Base-by-base conservation (phyloP, 495 filamentous ascomycete species). In the Penicillium waksmanii region DNA sequence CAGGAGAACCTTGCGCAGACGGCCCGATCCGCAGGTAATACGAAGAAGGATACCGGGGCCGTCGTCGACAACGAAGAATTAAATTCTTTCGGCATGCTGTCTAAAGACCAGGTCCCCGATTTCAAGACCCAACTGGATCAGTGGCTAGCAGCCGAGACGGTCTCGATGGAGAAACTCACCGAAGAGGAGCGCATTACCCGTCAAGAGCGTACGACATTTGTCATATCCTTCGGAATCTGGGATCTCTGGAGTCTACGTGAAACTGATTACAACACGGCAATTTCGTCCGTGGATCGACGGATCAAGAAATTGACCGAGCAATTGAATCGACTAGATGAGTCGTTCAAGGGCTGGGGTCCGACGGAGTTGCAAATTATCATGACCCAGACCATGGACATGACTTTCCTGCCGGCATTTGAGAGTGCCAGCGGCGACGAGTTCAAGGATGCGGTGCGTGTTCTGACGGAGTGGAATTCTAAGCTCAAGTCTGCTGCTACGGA, bases 191-290 rank as follows among this genome's bases (percentile, higher is more conserved):
- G 71, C 38, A 52, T 53, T 43, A 57, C 47, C 17, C 70, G 70
- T 15, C 62, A 71, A 48, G 66, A 80, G 18, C 60, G 63, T 19
- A 76, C 74, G 18, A 67, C 76, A 19, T 71, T 82, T 42, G 71
- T 72, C 9, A 63, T 83, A 5, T 78, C 77, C 27, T 84, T 83
- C 58, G 76, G 79, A 5, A 64, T 82, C 21, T 83, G 78, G 73
- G 82, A 83, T 60, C 53, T 83, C 40, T 84, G 80, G 80, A 76
- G 76, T 46, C 67, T 79, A 19, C 68, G 77, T 25, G 63, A 63
- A 5, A 73, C 72, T 53, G 67, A 70, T 50, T 70, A 72, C 51
- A 58, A 61, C 21, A 58, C 67, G 15, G 79, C 76, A 3, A 57
- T 55, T 27, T 48, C 63, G n/a, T 75, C 79, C 1, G 62, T 82